Evolutionary conservation across 352 stramenopile genomes (phyloP), one percentile per base, ranked within the genome.

Genomic region (Phytophthora meadii): DNA sequence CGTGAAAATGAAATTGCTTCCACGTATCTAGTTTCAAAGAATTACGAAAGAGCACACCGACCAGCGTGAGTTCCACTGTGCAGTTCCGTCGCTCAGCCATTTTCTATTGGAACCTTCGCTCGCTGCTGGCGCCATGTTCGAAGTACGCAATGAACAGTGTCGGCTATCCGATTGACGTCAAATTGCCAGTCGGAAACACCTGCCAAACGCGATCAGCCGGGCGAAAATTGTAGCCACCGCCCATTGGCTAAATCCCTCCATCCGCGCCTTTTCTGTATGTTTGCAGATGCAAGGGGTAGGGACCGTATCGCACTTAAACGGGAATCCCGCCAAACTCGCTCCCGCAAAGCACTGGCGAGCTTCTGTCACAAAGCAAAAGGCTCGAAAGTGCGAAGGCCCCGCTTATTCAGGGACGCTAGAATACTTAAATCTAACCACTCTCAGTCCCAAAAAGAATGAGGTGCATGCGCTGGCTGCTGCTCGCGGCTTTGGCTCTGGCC

Each of bases 321-420:
- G 2, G 50, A 47, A 39, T n/a, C 36, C n/a, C n/a, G 39, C 32
- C 15, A 44, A 61, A 64, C 62, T 72, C 65, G 54, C 54, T 68
- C 65, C 49, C 40, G 51, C 34, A 55, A 19, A 47, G 22, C 19
- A 1, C 45, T 14, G 14, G 58, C 39, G 36, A 8, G 24, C 42
- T 46, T 59, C 36, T 10, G 15, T 61, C 66, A 74, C 60, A 70
- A 74, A 65, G 49, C 62, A 75, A 77, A 72, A 63, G 49, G 46
- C 55, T 65, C 11, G 22, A 51, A 59, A 22, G 37, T 48, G 28
- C 8, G 19, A 61, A 64, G 15, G 19, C 57, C 37, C 39, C 24
- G 63, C 25, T 59, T 44, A 59, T 63, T 55, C 14, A 0, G 40
- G 55, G 17, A 65, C 30, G n/a, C 27, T 30, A 3, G 34, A 36